These are phyloP conservation scores for Lentinula novae-zelandiae DNA, from an alignment of 1,284 basidiomycete species.

Conservation along the genomic window DNA sequence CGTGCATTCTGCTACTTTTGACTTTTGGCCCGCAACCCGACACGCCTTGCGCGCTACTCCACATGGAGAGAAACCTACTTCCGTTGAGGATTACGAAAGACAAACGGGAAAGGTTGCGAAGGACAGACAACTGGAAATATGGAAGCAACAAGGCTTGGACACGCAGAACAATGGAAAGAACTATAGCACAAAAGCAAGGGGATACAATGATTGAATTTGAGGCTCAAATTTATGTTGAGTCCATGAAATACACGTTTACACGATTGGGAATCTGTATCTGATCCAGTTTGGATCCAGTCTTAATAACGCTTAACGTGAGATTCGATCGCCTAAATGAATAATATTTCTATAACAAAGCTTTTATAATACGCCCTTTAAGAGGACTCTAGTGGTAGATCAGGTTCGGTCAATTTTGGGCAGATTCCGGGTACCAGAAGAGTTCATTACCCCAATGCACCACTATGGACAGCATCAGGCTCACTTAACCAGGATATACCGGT, in stretches of 20 bases:
- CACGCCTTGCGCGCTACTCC: conserved; percentile 83
- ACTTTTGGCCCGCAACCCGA: conserved; percentile 71
- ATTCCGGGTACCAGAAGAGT: too few species aligned
- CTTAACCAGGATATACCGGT: not conserved
- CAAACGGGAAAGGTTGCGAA: conserved; percentile 59
- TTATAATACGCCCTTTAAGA: too few species aligned
- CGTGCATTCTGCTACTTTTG: conserved; percentile 74
- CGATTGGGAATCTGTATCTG: not conserved
- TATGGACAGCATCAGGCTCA: not conserved
- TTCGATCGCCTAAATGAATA: not conserved
- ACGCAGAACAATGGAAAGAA: conserved; percentile 21
- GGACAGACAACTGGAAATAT: conserved; percentile 63
- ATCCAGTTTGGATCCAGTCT: not conserved
- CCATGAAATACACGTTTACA: not conserved
- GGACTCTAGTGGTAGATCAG: too few species aligned
- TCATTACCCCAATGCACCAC: not conserved
- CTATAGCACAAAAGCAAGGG: conserved; percentile 35
- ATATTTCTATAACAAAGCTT: too few species aligned
- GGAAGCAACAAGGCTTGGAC: conserved; percentile 53
- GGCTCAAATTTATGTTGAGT: too few species aligned
- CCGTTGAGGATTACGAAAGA: conserved; percentile 72
- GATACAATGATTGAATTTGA: conserved; percentile 52
- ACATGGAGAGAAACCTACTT: conserved; percentile 71
- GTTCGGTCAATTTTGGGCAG: too few species aligned
- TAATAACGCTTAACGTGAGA: not conserved